Conservation (phyloP, 2,329 filamentous ascomycete species). For the Pyricularia grisea region DNA sequence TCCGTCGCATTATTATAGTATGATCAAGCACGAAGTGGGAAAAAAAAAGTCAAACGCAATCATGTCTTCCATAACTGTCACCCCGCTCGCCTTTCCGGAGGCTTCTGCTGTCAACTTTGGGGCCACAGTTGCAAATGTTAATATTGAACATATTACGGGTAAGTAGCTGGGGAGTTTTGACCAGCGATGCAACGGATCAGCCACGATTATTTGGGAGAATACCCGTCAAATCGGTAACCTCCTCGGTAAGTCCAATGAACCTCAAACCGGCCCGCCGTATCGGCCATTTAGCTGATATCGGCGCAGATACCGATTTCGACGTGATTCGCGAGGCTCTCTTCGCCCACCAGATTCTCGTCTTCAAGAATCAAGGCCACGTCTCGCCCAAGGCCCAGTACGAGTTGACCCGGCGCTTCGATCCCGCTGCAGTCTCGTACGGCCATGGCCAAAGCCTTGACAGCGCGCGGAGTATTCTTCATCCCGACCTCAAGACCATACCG, state of each 20-base stretch:
- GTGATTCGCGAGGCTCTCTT: slow-evolving; percentile 58
- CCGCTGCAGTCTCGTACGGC: slow-evolving; percentile 52
- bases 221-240: slow-evolving; percentile 17
- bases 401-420: slow-evolving; percentile 66
- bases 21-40: too few species aligned
- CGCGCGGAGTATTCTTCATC: slow-evolving; percentile 55
- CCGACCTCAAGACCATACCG: slow-evolving; percentile 71
- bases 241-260: slow-evolving; percentile 11
- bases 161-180: slow-evolving; percentile 20
- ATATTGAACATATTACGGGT: slow-evolving; percentile 55
- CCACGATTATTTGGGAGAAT: slow-evolving; percentile 11
- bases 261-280: not conserved
- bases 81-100: slow-evolving; percentile 8
- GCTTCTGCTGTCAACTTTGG: slow-evolving; percentile 43
- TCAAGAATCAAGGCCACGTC: slow-evolving; percentile 56
- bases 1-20: too few species aligned
- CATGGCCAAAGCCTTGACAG: slow-evolving; percentile 66
- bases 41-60: too few species aligned
- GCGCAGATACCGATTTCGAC: slow-evolving; percentile 51
- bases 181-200: not conserved
- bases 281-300: slow-evolving; percentile 4
- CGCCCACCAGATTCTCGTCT: slow-evolving; percentile 57
- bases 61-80: slow-evolving; percentile 1
- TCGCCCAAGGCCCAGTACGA: slow-evolving; percentile 65
- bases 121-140: slow-evolving; percentile 44